Percentiles rank a stretch among this genome's conserved stretches.
Conservation (phyloP, 257 asterid genomes). For the Solanum piurae region DNA sequence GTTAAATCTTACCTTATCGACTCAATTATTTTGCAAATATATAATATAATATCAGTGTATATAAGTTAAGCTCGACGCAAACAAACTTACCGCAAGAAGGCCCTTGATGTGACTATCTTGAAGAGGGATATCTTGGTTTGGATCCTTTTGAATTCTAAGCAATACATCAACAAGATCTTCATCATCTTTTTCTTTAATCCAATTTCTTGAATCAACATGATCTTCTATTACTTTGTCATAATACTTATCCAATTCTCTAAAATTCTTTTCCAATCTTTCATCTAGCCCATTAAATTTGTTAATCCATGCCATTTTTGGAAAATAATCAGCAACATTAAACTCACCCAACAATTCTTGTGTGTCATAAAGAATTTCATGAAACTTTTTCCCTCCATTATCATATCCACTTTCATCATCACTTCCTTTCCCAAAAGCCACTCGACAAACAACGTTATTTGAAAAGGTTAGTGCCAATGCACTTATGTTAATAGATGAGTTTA, state of each 20-base stretch:
- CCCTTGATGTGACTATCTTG: conserved; percentile 21
- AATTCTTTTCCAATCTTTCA: conserved; percentile 3
- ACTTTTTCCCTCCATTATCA: neutral
- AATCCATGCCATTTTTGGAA: conserved; percentile 30
- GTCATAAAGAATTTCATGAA: conserved; percentile 13
- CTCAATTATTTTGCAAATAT: too few species aligned
- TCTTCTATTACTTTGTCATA: conserved; percentile 18
- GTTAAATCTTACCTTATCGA: too few species aligned
- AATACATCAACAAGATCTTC: conserved; percentile 38
- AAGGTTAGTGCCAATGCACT: conserved; percentile 13
- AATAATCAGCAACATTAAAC: conserved; percentile 22
- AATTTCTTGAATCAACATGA: conserved; percentile 7
- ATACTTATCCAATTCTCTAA: conserved; percentile 13
- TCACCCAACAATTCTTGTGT: conserved; percentile 8
- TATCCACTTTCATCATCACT: neutral
- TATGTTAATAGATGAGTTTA: conserved; percentile 3
- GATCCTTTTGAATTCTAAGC: conserved; percentile 29
- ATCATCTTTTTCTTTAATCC: neutral
- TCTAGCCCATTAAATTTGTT: conserved; percentile 30
- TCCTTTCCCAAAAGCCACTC: conserved; percentile 32
- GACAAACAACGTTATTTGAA: conserved; percentile 22
- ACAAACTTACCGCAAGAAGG: conserved; percentile 12
- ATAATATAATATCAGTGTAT: too few species aligned
- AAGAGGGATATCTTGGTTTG: neutral
- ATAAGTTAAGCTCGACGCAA: too few species aligned